Evolutionary conservation across 345 rosid species (phyloP).

Genomic region (Eucalyptus camaldulensis): DNA sequence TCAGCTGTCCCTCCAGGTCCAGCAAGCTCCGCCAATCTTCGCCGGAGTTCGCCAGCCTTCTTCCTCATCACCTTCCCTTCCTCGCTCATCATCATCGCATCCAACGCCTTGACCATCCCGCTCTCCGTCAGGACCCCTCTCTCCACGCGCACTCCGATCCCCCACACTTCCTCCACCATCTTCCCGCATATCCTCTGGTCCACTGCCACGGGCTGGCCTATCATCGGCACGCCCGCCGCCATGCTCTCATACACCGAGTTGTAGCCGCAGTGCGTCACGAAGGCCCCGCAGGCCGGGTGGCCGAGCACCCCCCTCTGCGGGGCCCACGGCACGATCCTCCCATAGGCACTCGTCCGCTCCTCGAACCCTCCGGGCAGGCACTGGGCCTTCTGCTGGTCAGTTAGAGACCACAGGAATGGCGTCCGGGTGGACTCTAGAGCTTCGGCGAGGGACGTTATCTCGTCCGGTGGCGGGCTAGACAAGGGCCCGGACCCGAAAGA

Average conservation of each 20-base stretch:
- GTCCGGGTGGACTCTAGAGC: constrained; percentile 27
- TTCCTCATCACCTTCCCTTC: constrained; percentile 23
- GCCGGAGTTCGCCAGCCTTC: not conserved
- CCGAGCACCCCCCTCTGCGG: constrained; percentile 38
- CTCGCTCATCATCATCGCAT: constrained; percentile 12
- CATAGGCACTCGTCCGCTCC: constrained; percentile 16
- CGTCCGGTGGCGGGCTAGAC: constrained; percentile 12
- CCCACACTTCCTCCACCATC: constrained; percentile 39
- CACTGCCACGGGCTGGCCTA: constrained; percentile 39
- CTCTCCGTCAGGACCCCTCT: constrained; percentile 11
- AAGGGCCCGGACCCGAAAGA: constrained; percentile 35
- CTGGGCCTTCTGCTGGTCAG: not conserved
- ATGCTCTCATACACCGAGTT: constrained; percentile 45
- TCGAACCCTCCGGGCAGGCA: constrained; percentile 15
- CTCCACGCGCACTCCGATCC: constrained; percentile 23
- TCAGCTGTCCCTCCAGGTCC: constrained; percentile 7
- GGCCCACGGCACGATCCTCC: constrained; percentile 46
- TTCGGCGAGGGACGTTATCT: constrained; percentile 34
- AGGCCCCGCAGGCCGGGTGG: constrained; percentile 25
- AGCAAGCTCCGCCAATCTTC: constrained; percentile 7
- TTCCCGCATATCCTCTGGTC: constrained; percentile 39
- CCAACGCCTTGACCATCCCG: constrained; percentile 18
- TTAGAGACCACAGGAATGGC: constrained; percentile 19
- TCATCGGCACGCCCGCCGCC: constrained; percentile 41
- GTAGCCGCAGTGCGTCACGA: constrained; percentile 46